phyloP scores from a whole-genome alignment of 2,329 filamentous ascomycete genomes.

The Verticillium zaregamsianum region DNA sequence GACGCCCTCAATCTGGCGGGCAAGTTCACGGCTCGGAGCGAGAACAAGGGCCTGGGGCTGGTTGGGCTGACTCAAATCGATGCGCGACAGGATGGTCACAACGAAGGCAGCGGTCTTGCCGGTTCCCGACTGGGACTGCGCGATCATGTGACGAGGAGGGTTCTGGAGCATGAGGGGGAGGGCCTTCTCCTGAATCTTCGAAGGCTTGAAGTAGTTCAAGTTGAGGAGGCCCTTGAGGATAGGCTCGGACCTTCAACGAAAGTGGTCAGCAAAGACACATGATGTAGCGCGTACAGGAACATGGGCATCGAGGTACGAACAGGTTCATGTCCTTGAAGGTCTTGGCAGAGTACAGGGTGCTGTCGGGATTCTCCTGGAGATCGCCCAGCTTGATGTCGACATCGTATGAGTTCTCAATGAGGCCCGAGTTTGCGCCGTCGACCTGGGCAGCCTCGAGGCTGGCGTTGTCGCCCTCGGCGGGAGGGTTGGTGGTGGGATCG shows the following conservation, averaged over 20 bases:
- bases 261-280: slow-evolving; percentile 1
- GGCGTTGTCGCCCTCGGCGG: slow-evolving; percentile 17
- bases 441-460: slow-evolving; percentile 24
- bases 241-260: slow-evolving; percentile 28
- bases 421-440: slow-evolving; percentile 39
- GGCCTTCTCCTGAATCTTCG: slow-evolving; percentile 95
- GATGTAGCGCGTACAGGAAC: not conserved
- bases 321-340: slow-evolving; percentile 83
- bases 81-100: slow-evolving; percentile 81
- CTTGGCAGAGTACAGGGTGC: slow-evolving; percentile 80
- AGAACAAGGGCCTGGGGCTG: slow-evolving; percentile 83
- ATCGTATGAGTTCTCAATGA: slow-evolving; percentile 73
- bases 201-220: slow-evolving; percentile 90
- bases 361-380: slow-evolving; percentile 79
- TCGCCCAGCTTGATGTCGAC: slow-evolving; percentile 92
- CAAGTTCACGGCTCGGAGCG: slow-evolving; percentile 89
- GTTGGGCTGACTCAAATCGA: slow-evolving; percentile 66
- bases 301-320: slow-evolving; percentile 44
- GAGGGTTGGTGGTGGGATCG: slow-evolving; percentile 45
- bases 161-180: slow-evolving; percentile 82
- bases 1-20: slow-evolving; percentile 88
- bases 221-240: slow-evolving; percentile 74
- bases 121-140: slow-evolving; percentile 97
- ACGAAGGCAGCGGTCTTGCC: slow-evolving; percentile 98
- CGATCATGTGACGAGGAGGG: slow-evolving; percentile 91